A percentile compares a stretch with the other conserved stretches of the same genome.
phyloP scores from a whole-genome alignment of 805 yeast genomes.

The Kuraishia hungarica region DNA sequence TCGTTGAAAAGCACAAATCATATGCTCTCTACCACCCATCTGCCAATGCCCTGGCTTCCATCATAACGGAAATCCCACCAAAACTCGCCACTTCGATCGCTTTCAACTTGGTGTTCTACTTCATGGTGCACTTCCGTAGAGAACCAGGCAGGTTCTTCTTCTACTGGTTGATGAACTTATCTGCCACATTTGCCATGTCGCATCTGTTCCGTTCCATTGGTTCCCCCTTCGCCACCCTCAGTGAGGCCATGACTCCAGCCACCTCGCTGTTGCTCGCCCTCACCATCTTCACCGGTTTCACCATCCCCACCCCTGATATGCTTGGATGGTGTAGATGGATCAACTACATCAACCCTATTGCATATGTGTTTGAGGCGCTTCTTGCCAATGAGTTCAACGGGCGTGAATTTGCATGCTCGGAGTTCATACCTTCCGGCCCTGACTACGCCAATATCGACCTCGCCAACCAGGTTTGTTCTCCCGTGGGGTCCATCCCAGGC shows the following conservation, averaged over 20 bases:
- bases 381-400: conserved; percentile 50
- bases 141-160: conserved; percentile 47
- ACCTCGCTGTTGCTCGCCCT: conserved; percentile 38
- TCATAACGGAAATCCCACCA: conserved; percentile 42
- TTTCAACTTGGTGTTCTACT: conserved; percentile 44
- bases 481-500: conserved; percentile 56
- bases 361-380: conserved; percentile 48
- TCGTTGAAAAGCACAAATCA: conserved; percentile 50
- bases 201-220: conserved; percentile 48
- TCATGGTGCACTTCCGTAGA: conserved; percentile 44
- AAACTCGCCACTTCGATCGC: conserved; percentile 33
- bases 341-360: conserved; percentile 49
- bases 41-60: conserved; percentile 49
- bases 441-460: conserved; percentile 16
- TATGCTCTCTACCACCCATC: conserved; percentile 52
- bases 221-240: conserved; percentile 34
- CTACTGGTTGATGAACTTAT: conserved; percentile 32
- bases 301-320: conserved; percentile 46
- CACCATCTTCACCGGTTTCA: conserved; percentile 49
- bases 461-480: conserved; percentile 20
- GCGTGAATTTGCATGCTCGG: conserved; percentile 34
- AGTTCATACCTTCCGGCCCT: conserved; percentile 37
- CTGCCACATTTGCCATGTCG: conserved; percentile 43
- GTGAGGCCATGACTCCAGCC: conserved; percentile 54
- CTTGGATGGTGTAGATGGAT: conserved; percentile 63